Conservation (phyloP, 2,329 filamentous ascomycete genomes). For the Alternaria triticina region DNA sequence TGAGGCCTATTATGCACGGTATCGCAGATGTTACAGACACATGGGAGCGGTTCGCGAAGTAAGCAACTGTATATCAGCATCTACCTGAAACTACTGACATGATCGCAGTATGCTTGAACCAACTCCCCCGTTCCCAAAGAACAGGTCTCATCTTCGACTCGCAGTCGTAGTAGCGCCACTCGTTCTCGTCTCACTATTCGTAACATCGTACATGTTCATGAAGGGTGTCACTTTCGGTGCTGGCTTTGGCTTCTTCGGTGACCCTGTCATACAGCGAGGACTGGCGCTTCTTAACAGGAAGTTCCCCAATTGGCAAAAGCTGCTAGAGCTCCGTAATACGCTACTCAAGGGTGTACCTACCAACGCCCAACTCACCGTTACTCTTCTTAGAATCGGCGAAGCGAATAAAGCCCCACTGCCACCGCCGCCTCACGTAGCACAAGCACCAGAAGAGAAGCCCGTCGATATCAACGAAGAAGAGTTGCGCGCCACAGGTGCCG, state of each 20-base stretch:
- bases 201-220: constrained; percentile 58
- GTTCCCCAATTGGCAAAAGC: constrained; percentile 75
- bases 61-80: constrained; percentile 22
- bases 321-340: constrained; percentile 76
- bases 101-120: constrained; percentile 52
- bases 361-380: constrained; percentile 83
- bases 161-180: constrained; percentile 55
- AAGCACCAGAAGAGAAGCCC: constrained; percentile 57
- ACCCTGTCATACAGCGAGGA: constrained; percentile 71
- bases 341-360: constrained; percentile 83
- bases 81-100: constrained; percentile 3
- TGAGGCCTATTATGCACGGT: constrained; percentile 73
- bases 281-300: constrained; percentile 65
- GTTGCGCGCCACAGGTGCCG: constrained; percentile 59
- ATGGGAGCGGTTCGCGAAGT: constrained; percentile 70
- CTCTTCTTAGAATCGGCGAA: constrained; percentile 81
- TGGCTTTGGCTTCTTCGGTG: constrained; percentile 82
- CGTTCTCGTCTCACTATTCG: constrained; percentile 52
- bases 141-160: constrained; percentile 54
- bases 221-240: constrained; percentile 70
- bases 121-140: constrained; percentile 55
- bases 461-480: constrained; percentile 58
- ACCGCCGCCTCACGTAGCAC: constrained; percentile 56
- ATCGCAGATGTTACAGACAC: constrained; percentile 66
- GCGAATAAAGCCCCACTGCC: constrained; percentile 80